These are phyloP conservation scores for Phoma herbarum DNA, from an alignment of 2,329 filamentous ascomycete genomes.

Conservation along the genomic window DNA sequence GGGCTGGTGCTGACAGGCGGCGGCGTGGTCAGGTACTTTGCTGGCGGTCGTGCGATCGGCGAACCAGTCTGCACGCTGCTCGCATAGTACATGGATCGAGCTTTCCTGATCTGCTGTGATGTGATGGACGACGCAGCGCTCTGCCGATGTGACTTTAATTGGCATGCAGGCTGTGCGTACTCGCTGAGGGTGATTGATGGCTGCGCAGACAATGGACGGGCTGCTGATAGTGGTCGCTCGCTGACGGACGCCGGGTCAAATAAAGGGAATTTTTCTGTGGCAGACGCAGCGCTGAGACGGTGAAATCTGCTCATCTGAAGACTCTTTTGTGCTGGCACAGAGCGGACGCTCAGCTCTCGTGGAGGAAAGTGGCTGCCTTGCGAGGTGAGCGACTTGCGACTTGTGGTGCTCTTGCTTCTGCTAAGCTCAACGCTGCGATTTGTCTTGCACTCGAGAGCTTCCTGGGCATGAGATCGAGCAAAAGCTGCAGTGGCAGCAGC, in stretches of 20 bases:
- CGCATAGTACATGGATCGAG: constrained; percentile 52
- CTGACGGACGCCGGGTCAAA: constrained; percentile 28
- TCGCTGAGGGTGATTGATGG: constrained; percentile 36
- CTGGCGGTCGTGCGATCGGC: constrained; percentile 45
- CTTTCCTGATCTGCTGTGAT: constrained; percentile 50
- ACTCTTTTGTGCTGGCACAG: constrained; percentile 27
- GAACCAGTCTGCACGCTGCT: constrained; percentile 51
- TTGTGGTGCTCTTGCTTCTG: constrained; percentile 47
- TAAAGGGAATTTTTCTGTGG: constrained; percentile 33
- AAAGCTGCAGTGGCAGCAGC: constrained; percentile 51
- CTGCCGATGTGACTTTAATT: constrained; percentile 35
- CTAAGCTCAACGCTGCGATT: constrained; percentile 33
- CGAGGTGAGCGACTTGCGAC: constrained; percentile 43
- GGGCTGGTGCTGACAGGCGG: constrained; percentile 22
- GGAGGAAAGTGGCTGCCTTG: constrained; percentile 52
- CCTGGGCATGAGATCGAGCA: constrained; percentile 41
- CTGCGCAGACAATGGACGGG: constrained; percentile 30
- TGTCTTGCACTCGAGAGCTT: constrained; percentile 23
- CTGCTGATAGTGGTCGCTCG: background rate
- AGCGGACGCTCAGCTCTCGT: constrained; percentile 43
- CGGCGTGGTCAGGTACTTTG: constrained; percentile 44
- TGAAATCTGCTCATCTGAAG: constrained; percentile 22
- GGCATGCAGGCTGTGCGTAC: constrained; percentile 37
- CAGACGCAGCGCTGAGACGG: constrained; percentile 22
- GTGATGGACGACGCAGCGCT: constrained; percentile 38